Base-by-base conservation (phyloP, 257 asterid species). In the Linderniella brevidens region DNA sequence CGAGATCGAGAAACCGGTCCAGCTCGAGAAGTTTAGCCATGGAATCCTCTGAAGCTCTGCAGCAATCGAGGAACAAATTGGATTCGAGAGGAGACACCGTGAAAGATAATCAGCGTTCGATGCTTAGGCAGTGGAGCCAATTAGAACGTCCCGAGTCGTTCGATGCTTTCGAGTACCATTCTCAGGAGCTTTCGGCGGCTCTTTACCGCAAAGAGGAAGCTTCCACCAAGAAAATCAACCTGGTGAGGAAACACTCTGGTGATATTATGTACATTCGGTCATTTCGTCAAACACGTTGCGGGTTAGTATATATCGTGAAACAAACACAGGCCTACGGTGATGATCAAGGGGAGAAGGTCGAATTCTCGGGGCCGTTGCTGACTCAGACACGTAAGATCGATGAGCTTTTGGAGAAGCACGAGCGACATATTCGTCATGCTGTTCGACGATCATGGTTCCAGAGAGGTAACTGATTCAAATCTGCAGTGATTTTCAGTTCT, bases 361-460 rank as follows among this genome's bases (percentile, higher is more conserved):
- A 90, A 37, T 82, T 77, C 55, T 90, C 99, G 11, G 99, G 99
- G 42, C 99, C 99, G 15, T 64, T 90, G 77, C 59, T 85, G 37
- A 67, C 84, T 39, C 99, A 90, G 46, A 62, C 96, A 0, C 73
- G 75, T 9, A 73, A 78, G 68, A 74, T 90, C 13, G 93, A 90
- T 0, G 93, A 90, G 54, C 87, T 79, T 58, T 58, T 84, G 64
- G 85, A 74, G 57, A 90, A 79, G 58, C 81, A 85, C 36, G 96
- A 90, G 59, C 96, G 81, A 11, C 96, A 81, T 19, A 79, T 90
- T 57, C 96, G 99, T 48, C 96, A 79, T 59, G 93, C 79, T 8
- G 94, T 81, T 65, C 71, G 94, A 35, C 65, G 83, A 64, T 76
- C 99, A 43, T 90, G 92, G 99, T 77, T 85, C 64, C 99, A 73